Base-by-base conservation (phyloP, 306 rosid species). In the Vigna reflexopilosa region DNA sequence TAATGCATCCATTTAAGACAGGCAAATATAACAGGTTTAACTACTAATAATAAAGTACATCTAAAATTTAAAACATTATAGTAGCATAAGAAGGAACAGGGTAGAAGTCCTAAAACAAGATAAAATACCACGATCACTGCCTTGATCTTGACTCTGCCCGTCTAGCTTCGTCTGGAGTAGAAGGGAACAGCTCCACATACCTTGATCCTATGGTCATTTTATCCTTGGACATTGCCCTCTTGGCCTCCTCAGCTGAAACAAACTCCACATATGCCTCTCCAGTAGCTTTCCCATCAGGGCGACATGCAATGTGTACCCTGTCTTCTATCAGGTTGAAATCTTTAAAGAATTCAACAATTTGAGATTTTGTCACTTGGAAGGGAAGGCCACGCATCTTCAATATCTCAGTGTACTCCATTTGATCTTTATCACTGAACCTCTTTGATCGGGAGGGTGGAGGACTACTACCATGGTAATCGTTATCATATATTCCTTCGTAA, bases 361-460 rank as follows among this genome's bases (percentile, higher is more conserved):
- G 89, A 72, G 94, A 67, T 76, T 88, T 93, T 13, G 85, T 87
- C 22, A 77, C 96, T 5, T 83, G 56, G 80, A 90, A 96, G 1
- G 99, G 99, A 34, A 96, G 97, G 65, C 99, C 99, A 17, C 99
- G 96, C 94, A 96, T 87, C 93, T 96, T 96, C 87, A 96, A 72
- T 79, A 96, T 93, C 87, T 96, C 99, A 0, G 94, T 87, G 90
- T 93, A 96, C 58, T 93, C 99, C 97, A 93, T 85, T 74, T 89
- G 93, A 4, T 96, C 99, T 86, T 96, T 96, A 65, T 96, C 98
- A 40, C 78, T 91, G 85, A 87, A 86, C 87, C 98, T 85, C 91
- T 91, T 96, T 45, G 90, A 82, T 45, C 90, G 82, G 2, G 95
- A 56, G 7, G 99, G 98, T 67, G 99, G 99, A 85, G 99, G 99